Percentiles rank a stretch among this genome's conserved stretches.
Conservation (phyloP, 164 flowering plant genomes). For the Echeveria elegans region DNA sequence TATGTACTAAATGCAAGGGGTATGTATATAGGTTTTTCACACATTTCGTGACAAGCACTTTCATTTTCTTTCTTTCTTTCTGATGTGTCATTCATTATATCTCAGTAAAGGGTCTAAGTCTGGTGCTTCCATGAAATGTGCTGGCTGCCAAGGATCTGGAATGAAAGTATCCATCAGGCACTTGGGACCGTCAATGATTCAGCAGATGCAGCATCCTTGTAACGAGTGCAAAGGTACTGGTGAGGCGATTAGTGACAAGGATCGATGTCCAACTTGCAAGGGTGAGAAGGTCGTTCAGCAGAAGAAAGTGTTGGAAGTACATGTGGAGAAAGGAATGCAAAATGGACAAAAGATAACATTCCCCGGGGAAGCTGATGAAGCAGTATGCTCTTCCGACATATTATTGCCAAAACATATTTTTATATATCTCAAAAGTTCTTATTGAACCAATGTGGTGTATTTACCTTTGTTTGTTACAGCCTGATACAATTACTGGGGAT, state of each 20-base stretch:
- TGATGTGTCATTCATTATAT: background rate
- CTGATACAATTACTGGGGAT: conserved; percentile 57
- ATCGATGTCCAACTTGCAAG: conserved; percentile 39
- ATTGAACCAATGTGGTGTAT: background rate
- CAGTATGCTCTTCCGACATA: conserved; percentile 15
- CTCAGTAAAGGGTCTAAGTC: conserved; percentile 51
- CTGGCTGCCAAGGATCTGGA: conserved; percentile 47
- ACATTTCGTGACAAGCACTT: background rate
- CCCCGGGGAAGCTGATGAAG: conserved; percentile 60
- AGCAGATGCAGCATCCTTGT: conserved; percentile 48
- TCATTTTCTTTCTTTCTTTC: background rate
- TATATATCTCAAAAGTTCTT: background rate
- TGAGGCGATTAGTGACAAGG: conserved; percentile 39
- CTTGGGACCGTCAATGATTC: conserved; percentile 52
- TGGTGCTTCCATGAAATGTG: conserved; percentile 46
- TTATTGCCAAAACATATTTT: background rate
- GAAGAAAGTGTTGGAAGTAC: conserved; percentile 42
- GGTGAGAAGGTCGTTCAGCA: conserved; percentile 47
- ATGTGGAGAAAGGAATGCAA: conserved; percentile 52
- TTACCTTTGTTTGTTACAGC: conserved; percentile 24
- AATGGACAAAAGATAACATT: conserved; percentile 50
- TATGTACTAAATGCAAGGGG: conserved; percentile 57
- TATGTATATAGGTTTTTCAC: conserved; percentile 14
- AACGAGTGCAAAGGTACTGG: conserved; percentile 48
- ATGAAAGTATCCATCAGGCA: conserved; percentile 51